Base-by-base conservation (phyloP, 495 filamentous ascomycete species). In the Cairneyella variabilis region DNA sequence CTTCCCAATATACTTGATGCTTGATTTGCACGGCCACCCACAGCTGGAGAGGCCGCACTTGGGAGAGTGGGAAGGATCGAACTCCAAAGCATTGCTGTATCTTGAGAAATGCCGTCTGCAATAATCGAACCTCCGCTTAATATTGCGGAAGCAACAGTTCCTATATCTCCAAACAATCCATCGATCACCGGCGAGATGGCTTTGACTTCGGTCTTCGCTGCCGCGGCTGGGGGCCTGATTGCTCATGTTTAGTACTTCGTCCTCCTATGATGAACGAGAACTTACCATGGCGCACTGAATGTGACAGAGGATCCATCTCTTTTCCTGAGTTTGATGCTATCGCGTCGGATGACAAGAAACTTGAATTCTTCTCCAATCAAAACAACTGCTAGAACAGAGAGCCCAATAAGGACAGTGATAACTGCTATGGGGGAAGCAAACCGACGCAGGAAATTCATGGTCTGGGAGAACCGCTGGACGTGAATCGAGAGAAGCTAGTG, bases 281-380 rank as follows among this genome's bases (percentile, higher is more conserved):
- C 59, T 52, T 43, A 56, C 55, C 55, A 58, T 27, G 54, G 55
- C 36, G 56, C 0, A 25, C 23, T 41, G 20, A 58, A 52, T 3
- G 34, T 56, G 27, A 50, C 32, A 11, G 26, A 48, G 9, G 39
- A 38, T 16, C 55, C 59, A 48, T 61, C 50, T 34, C 45, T 48
- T 21, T 23, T 57, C 14, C 17, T 12, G 7, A 57, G 20, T 11
- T 20, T 30, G 21, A 47, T 32, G 16, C 21, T 50, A 51, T 58
- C 54, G 30, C 39, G 11, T 25, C 30, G 17, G 5, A 34, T 32
- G 14, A 26, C 8, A 45, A 57, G 9, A 10, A 51, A 3, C 36
- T 54, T 60, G 42, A 53, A 53, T 1, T 34, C 42, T 38, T 52
- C 49, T 22, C 59, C 46, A 12, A 61, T 23, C 1, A 46, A 54